Evolutionary conservation across 257 asterid genomes (phyloP).

Genomic region (Ehretia macrophylla): DNA sequence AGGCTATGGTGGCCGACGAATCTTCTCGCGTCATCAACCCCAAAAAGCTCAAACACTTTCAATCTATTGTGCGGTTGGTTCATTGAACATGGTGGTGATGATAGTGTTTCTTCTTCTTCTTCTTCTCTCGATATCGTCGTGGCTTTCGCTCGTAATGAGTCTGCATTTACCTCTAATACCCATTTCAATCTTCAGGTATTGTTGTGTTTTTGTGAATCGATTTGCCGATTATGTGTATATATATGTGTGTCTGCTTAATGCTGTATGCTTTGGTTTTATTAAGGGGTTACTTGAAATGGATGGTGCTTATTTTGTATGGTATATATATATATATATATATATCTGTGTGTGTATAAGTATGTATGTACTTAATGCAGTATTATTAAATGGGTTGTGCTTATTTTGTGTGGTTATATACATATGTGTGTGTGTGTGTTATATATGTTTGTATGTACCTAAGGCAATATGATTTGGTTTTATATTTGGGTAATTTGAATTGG

Average conservation of each 20-base stretch:
- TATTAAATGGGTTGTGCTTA: too few relatives aligned
- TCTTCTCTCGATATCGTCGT: slow-evolving; percentile 66
- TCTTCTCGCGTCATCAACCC: slow-evolving; percentile 34
- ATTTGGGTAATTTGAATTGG: background rate
- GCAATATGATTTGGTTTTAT: background rate
- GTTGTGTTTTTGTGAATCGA: background rate
- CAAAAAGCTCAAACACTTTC: slow-evolving; percentile 8
- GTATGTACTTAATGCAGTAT: too few relatives aligned
- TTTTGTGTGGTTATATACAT: too few relatives aligned
- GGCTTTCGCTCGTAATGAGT: slow-evolving; percentile 55
- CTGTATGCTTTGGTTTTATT: background rate
- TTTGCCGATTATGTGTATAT: too few relatives aligned
- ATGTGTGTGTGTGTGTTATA: background rate
- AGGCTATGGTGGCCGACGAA: slow-evolving; percentile 93
- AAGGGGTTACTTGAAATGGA: too few relatives aligned
- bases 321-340: too few relatives aligned
- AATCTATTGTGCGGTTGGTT: slow-evolving; percentile 77
- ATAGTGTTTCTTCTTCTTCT: slow-evolving; percentile 37
- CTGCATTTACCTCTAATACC: slow-evolving; percentile 21
- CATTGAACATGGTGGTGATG: slow-evolving; percentile 4
- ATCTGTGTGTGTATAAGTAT: too few relatives aligned
- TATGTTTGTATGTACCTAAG: too few relatives aligned
- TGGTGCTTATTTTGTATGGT: too few relatives aligned
- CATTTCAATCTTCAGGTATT: slow-evolving; percentile 48
- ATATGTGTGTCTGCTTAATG: background rate